Base-by-base conservation (phyloP, 441 rosid species). In the Populus trichocarpa region DNA sequence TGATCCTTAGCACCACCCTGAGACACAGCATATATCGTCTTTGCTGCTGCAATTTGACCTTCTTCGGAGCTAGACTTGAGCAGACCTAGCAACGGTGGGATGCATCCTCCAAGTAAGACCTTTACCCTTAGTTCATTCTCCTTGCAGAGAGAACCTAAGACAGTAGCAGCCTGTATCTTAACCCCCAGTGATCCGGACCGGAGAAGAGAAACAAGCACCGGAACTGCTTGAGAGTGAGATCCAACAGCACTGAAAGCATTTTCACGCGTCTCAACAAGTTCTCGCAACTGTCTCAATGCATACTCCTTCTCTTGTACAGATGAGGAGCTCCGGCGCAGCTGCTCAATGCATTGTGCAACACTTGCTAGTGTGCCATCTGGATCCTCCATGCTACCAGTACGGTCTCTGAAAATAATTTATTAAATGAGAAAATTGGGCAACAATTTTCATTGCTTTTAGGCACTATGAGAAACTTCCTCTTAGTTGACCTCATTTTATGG, bases 141-240 rank as follows among this genome's bases (percentile, higher is more conserved):
- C 89, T 93, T 95, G 78, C 99, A 97, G 25, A 97, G 96, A 63
- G 99, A 93, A 38, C 99, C 98, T 83, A 97, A 86, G 81, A 97
- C 99, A 72, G 90, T 89, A 72, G 99, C 98, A 80, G 98, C 98
- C 80, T 97, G 98, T 84, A 91, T 95, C 91, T 97, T 97, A 82
- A 97, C 96, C 75, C 96, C 99, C 53, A 91, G 79, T 28, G 97
- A 91, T 75, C 99, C 99, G 40, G 99, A 95, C 65, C 99, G 97
- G 74, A 97, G 99, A 84, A 95, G 99, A 76, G 99, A 97, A 78
- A 97, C 99, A 81, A 97, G 99, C 67, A 97, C 99, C 23, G 99
- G 99, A 80, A 97, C 99, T 75, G 99, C 99, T 85, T 97, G 99
- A 81, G 99, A 97, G 85, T 97, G 99, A 83, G 99, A 94, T 77